Base-by-base conservation (phyloP, 495 filamentous ascomycete species). In the Tuber calosporum region DNA sequence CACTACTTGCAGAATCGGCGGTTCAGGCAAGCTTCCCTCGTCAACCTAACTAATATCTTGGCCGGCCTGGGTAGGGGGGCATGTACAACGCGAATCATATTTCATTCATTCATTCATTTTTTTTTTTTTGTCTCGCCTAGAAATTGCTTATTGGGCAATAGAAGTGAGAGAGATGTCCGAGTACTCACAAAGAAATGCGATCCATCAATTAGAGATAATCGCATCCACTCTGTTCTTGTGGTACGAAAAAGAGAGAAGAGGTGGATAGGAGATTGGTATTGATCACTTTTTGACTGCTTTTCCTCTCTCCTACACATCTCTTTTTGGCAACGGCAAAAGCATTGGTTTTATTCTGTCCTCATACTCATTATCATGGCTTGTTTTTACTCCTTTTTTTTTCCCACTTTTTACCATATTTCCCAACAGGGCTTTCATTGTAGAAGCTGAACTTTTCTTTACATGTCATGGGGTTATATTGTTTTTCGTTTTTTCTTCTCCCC, bases 1-100 rank as follows among this genome's bases (percentile, higher is more conserved):
- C 80, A 9, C 37, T 81, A 36, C 26, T 80, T 17, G 79, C 79
- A 5, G 79, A 80, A 58, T 75, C 70, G 41, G 79, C 79, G 26
- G 67, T 81, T 30, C 20, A 72, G 4, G 79, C 79, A 17, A 81
- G 79, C 66, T 70, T 62, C 26, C 53, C 53, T 19, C 30, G 26
- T 34, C 11, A 6, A 15, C 4, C 53, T 13, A 34, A 17, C 53
- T 62, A 34, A 17, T 62, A 13, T 5, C 8, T 34, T 17, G 30
- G 26, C 26, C 13, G 26, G 26, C 53, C 13, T 34, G 53, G 26
- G 26, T 2, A 58, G 4, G 53, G 42, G 53, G 26, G 15, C 30
- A 34, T 62, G 53, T 34, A 34, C 26, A 62, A 34, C 53, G 13
- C 13, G 3, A 62, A 62, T 30, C 53, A 62, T 26, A 62, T 62